Evolutionary conservation across 192 early-diverging fungal genomes (phyloP), one percentile per base, ranked within the genome.

Genomic region (Hyaloraphidium curvatum): DNA sequence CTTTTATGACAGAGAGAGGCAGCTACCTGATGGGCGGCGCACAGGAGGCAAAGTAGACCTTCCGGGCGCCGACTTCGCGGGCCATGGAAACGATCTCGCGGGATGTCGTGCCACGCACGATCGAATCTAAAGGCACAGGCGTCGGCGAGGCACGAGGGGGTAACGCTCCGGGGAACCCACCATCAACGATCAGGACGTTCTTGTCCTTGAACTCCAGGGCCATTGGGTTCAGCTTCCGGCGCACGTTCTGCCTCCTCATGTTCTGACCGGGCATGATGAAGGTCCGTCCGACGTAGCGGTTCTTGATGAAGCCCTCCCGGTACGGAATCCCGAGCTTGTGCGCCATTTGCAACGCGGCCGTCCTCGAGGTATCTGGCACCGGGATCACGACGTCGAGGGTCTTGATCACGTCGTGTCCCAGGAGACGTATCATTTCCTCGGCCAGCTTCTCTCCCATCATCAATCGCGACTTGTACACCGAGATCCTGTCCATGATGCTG

Each of bases 191-290:
- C 59, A 99, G 71, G 19, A 99, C 95, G 66, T 90, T 95, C 67
- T 95, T 95, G 37, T 74, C 86, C 31, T 75, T 71, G 71, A 99
- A 99, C 68, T 99, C 95, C 41, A 89, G 77, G 30, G 82, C 74
- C 95, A 99, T 99, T 50, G 95, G 86, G 62, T 99, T 99, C 60
- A 99, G 79, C 68, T 99, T 99, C 64, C 91, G 78, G 23, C 91
- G 67, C 28, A 99, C 95, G 58, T 81, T 88, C 70, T 91, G 90
- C 39, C 64, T 62, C 43, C 83, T 70, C 71, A 76, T 77, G 53
- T 80, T 76, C 67, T 99, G 95, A 17, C 91, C 95, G 25, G 95
- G 92, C 95, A 99, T 99, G 58, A 99, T 99, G 59, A 99, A 99
- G 17, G 95, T 97, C 56, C 95, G 79, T 16, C 92, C 95, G 71